Evolutionary conservation across 306 rosid genomes (phyloP).

Genomic region (Trifolium dubium): DNA sequence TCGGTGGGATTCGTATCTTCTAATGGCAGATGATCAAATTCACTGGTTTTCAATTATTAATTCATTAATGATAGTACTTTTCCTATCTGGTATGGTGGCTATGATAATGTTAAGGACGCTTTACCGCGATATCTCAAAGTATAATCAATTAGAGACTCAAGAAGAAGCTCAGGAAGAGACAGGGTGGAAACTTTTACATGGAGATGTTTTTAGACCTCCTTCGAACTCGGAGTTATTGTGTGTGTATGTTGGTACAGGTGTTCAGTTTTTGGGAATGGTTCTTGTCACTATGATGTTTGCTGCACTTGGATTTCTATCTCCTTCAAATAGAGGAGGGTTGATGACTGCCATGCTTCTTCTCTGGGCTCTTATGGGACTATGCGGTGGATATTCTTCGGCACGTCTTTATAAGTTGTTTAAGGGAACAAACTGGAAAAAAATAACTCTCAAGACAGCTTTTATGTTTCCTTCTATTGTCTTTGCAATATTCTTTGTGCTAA

Average conservation of each 20-base stretch:
- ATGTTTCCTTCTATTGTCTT: constrained; percentile 74
- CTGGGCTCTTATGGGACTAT: constrained; percentile 90
- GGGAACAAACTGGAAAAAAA: constrained; percentile 83
- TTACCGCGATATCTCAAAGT: constrained; percentile 92
- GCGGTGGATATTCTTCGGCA: constrained; percentile 71
- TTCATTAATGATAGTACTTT: constrained; percentile 88
- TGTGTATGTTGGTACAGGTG: constrained; percentile 90
- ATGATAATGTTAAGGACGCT: constrained; percentile 98
- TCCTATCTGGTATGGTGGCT: constrained; percentile 94
- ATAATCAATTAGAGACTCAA: constrained; percentile 86
- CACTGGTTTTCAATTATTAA: constrained; percentile 96
- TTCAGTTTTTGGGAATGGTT: constrained; percentile 90
- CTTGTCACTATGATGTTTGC: constrained; percentile 90
- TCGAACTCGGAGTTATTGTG: constrained; percentile 75
- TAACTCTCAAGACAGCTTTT: constrained; percentile 75
- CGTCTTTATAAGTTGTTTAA: constrained; percentile 76
- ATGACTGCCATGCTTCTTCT: constrained; percentile 93
- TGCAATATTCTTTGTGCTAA: constrained; percentile 74
- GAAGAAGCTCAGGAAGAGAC: constrained; percentile 97
- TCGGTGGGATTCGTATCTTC: constrained; percentile 95
- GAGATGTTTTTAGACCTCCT: constrained; percentile 88
- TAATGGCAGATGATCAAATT: constrained; percentile 95
- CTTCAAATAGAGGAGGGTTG: constrained; percentile 88
- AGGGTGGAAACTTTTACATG: constrained; percentile 90
- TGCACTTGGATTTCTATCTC: constrained; percentile 86